These are phyloP conservation scores for Lachnellula hyalina DNA, from an alignment of 2,329 filamentous ascomycete species.

Conservation along the genomic window DNA sequence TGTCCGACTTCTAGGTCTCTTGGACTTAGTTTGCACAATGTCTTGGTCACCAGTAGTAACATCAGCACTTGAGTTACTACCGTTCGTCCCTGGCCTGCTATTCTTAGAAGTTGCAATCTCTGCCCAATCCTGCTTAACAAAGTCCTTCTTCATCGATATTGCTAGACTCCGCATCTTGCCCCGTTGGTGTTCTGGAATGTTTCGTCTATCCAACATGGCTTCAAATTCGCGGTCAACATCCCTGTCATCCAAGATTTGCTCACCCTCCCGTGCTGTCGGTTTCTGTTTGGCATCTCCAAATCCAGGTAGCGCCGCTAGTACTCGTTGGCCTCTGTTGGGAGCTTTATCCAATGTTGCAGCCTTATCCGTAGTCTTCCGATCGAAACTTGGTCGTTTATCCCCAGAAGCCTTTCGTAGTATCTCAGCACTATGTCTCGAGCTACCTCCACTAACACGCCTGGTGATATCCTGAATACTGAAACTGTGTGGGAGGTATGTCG, in stretches of 20 bases:
- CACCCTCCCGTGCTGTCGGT: conserved; percentile 28
- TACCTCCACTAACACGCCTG: conserved; percentile 24
- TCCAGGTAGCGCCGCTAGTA: conserved; percentile 59
- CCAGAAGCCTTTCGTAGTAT: conserved; percentile 21
- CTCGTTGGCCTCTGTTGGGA: conserved; percentile 47
- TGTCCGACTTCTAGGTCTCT: conserved; percentile 63
- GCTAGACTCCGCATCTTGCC: conserved; percentile 92
- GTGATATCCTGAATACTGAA: conserved; percentile 31
- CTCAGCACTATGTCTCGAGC: conserved; percentile 26
- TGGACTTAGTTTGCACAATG: conserved; percentile 40
- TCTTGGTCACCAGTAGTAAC: conserved; percentile 34
- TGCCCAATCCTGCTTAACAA: conserved; percentile 83
- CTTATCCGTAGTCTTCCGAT: conserved; percentile 20
- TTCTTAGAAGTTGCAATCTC: conserved; percentile 53
- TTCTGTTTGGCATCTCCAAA: conserved; percentile 50
- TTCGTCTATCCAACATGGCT: conserved; percentile 72
- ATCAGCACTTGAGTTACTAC: conserved; percentile 34
- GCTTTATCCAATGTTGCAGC: conserved; percentile 26
- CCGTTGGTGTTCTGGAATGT: conserved; percentile 89
- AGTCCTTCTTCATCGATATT: conserved; percentile 88
- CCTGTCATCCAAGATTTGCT: conserved; percentile 40
- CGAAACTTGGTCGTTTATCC: conserved; percentile 22
- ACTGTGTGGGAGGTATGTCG: conserved; percentile 30
- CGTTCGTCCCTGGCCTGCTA: conserved; percentile 38
- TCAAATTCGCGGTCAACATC: conserved; percentile 55